Percentiles rank a stretch among this genome's conserved stretches.
Evolutionary conservation across 352 stramenopile species (phyloP).

Genomic region (Globisporangium splendens): DNA sequence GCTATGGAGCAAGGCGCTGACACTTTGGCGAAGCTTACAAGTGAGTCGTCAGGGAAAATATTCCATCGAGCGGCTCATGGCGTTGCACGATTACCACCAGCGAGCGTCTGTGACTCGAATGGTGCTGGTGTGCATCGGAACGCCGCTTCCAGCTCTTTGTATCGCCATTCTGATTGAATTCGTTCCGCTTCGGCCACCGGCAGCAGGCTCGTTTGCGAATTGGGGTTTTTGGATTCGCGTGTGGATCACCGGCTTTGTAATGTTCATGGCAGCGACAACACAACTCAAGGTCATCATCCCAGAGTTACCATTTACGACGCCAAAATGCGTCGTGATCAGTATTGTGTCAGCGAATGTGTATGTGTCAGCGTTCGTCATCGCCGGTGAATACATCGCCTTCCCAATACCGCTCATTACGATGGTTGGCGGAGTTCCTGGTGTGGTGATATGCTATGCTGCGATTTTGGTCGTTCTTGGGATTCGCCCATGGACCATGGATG

Average conservation of each 20-base stretch:
- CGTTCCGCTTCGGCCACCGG: slow-evolving; percentile 24
- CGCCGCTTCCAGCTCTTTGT: slow-evolving; percentile 15
- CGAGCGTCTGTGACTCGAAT: slow-evolving; percentile 11
- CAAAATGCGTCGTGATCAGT: not conserved
- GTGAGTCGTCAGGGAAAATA: slow-evolving; percentile 14
- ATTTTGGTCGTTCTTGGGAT: slow-evolving; percentile 3
- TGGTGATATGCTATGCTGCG: not conserved
- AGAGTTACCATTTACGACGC: slow-evolving; percentile 8
- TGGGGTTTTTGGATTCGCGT: slow-evolving; percentile 26
- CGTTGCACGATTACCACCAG: slow-evolving; percentile 22
- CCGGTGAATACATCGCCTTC: not conserved
- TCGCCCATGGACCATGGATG: slow-evolving; percentile 5
- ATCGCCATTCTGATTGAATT: slow-evolving; percentile 23
- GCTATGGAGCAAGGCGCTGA: too few species aligned
- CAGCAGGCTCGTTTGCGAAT: slow-evolving; percentile 13
- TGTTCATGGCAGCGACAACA: not conserved
- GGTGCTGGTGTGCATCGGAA: slow-evolving; percentile 18
- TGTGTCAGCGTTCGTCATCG: not conserved
- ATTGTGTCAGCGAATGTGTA: not conserved
- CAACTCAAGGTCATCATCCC: slow-evolving; percentile 1
- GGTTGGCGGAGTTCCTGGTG: not conserved
- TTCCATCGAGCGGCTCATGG: slow-evolving; percentile 28
- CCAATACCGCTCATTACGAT: not conserved
- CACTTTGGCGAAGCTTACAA: not conserved
- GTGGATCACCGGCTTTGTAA: slow-evolving; percentile 12